Base-by-base conservation (phyloP, 106 monocot species). In the Dioscorea dumetorum region DNA sequence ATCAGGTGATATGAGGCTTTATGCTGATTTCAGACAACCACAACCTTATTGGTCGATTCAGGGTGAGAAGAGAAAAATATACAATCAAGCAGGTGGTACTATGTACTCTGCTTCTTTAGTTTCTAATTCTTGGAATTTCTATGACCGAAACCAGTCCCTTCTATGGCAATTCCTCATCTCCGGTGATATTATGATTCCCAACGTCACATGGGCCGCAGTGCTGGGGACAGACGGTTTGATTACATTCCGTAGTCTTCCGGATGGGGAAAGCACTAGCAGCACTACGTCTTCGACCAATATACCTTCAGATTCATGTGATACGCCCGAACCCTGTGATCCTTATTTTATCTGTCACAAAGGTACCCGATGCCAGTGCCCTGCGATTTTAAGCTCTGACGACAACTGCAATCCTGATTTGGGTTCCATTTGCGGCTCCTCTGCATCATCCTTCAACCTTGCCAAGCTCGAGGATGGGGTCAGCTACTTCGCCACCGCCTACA, bases 21-120 rank as follows among this genome's bases (percentile, higher is more conserved):
- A 56, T 13, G 85, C 76, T 0, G 71, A 65, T 11, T 92, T 79
- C 57, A 57, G n/a, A 3, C 20, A 61, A 7, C 83, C 78, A 17
- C 93, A 93, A 50, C 83, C 81, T 0, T 93, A 93, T 67, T 91
- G 91, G 91, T 84, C 87, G 18, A 66, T 84, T 58, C 69, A 66
- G 63, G 51, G 60, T 50, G 91, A 91, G 0, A 67, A 58, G 3
- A 81, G 84, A 23, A 77, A n/a, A 54, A 72, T 80, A 15, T n/a
- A 53, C 22, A 81, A 88, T 59, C 56, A 72, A 57, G 8, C n/a
- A 20, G 69, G 63, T 19, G 56, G 72, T 12, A 63, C 31, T 12
- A 22, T 83, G 8, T 50, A 76, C 68, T 75, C 83, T 0, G 88
- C 88, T 0, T 54, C 17, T n/a, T 72, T 93, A 1, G 49, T 24